A percentile compares a stretch with the other conserved stretches of the same genome.
Conservation (phyloP, 257 asterid genomes). For the Fraxinus excelsior region DNA sequence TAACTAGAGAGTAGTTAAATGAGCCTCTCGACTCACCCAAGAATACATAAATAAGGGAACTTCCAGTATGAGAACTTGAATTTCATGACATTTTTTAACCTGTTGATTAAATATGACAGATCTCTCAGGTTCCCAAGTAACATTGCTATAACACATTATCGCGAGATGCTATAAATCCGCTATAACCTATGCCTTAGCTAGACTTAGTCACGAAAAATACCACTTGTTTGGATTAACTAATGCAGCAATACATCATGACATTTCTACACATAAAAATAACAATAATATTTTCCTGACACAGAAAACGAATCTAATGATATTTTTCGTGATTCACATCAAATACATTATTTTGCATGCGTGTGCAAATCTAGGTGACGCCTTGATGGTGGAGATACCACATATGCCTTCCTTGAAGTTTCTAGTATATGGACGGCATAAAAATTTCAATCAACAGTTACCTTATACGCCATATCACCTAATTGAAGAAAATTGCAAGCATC, state of each 20-base stretch:
- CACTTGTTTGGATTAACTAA: background rate
- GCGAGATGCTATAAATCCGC: background rate
- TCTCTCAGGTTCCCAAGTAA: background rate
- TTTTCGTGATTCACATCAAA: background rate
- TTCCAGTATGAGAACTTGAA: background rate
- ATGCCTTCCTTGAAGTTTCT: background rate
- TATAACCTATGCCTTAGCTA: background rate
- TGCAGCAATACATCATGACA: background rate
- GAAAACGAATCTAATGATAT: background rate
- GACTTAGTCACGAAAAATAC: too few relatives aligned
- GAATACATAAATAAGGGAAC: background rate
- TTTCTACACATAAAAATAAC: background rate
- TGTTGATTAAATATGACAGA: background rate
- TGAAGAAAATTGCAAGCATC: background rate
- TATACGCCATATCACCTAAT: background rate
- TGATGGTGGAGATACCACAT: background rate
- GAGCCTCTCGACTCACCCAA: background rate
- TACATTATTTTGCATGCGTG: background rate
- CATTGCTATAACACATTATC: background rate
- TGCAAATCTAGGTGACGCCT: background rate
- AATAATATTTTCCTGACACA: too few relatives aligned
- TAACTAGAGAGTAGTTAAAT: background rate
- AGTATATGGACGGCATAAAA: background rate
- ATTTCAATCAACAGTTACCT: background rate
- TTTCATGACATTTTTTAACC: background rate